Evolutionary conservation across 371 early-diverging fungal genomes (phyloP), one percentile per base, ranked within the genome.

Genomic region (Blakeslea trispora): DNA sequence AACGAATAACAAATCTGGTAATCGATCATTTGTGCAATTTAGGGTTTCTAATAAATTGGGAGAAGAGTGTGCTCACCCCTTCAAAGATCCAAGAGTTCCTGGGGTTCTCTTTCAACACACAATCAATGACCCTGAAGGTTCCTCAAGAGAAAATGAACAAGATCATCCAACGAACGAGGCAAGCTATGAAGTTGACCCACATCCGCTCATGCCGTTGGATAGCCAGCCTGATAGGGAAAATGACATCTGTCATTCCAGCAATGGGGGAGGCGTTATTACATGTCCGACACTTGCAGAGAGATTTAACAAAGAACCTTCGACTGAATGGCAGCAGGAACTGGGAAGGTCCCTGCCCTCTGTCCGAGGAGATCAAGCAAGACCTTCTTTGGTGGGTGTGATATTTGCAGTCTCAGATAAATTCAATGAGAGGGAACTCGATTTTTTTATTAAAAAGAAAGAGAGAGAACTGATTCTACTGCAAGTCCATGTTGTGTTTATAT

Each of bases 91-190:
- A 61, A 15, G 55, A 61, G 11, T 55, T 45, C 17, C 50, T 61
- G 5, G 61, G 56, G 3, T 61, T 61, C 5, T 5, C 6, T 0
- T 61, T 61, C 55, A 55, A 61, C 34, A 55, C 55, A 3, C 50
- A 34, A 31, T 45, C 0, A 7, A 61, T 55, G 61, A 50, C 5
- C 18, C 55, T 55, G 14, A 21, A 23, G 14, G 40, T 55, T 0
- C 50, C 55, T 8, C 3, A 4, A 10, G 3, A 2, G 14, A 61
- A 61, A 41, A 51, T 61, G 0, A 45, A 23, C 31, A 61, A 55
- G 13, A 15, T 61, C 2, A 15, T 44, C 0, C 19, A 31, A 6
- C n/a, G 52, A 19, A 45, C 55, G 15, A 22, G 19, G 14, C 50
- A 55, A 32, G 50, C 21, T 7, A 5, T 28, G 15, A 21, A 28